Conservation (phyloP, 2,329 filamentous ascomycete species). For the Aspergillus novoparasiticus region DNA sequence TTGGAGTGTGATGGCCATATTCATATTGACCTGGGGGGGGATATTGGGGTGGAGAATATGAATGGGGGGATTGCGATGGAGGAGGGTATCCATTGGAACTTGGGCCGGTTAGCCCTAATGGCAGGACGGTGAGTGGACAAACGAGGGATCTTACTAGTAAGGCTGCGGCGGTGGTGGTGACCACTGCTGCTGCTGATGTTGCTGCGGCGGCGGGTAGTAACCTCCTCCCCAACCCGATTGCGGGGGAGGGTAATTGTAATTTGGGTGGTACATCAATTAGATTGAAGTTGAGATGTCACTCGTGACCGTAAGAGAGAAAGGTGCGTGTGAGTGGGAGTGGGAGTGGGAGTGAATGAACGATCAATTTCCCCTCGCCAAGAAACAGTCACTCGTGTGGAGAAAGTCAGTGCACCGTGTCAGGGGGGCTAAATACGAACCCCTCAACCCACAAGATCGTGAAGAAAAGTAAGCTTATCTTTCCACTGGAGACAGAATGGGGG, state of each 20-base stretch:
- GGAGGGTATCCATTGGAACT: slow-evolving; percentile 12
- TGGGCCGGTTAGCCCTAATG: neutral
- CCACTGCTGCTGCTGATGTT: slow-evolving; percentile 15
- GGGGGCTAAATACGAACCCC: neutral
- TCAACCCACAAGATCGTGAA: neutral
- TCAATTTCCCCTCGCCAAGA: slow-evolving; percentile 4
- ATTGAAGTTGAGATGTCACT: neutral
- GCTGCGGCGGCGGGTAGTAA: slow-evolving; percentile 15
- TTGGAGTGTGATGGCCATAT: slow-evolving; percentile 15
- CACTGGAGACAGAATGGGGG: neutral
- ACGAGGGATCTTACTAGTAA: slow-evolving; percentile 13
- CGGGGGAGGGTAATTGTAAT: slow-evolving; percentile 14
- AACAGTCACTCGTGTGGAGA: neutral
- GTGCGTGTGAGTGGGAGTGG: neutral
- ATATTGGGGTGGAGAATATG: slow-evolving; percentile 11
- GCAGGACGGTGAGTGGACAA: neutral
- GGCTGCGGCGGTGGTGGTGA: slow-evolving; percentile 15
- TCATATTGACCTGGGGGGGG: slow-evolving; percentile 3
- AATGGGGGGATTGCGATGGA: slow-evolving; percentile 1
- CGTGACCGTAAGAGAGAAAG: neutral
- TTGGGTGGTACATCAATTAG: slow-evolving; percentile 26
- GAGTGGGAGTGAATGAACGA: neutral
- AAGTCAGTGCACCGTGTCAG: neutral
- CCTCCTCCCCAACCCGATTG: slow-evolving; percentile 20
- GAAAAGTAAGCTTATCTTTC: slow-evolving; percentile 3